Evolutionary conservation across 768 basidiomycete species (phyloP).

Genomic region (Sarcodon sp.): DNA sequence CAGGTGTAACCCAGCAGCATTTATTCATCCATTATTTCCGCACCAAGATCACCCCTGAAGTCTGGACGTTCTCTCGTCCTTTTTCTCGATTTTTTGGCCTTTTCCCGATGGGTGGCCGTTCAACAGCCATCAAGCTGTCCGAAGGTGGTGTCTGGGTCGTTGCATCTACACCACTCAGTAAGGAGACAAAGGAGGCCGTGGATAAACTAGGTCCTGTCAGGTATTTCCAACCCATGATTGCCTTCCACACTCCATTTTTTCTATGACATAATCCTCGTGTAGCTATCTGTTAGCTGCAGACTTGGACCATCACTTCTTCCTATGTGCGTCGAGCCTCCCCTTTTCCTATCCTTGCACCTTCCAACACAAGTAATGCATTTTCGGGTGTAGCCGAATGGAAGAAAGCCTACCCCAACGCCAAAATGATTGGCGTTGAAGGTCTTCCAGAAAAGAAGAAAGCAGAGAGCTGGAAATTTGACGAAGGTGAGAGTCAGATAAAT

Average conservation of each 20-base stretch:
- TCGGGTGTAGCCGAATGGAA: conserved; percentile 33
- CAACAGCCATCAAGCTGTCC: conserved; percentile 58
- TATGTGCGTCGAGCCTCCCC: conserved; percentile 21
- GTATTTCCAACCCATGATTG: conserved; percentile 17
- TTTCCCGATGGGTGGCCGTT: conserved; percentile 63
- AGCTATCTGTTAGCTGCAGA: conserved; percentile 46
- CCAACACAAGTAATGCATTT: conserved; percentile 9
- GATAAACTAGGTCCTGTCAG: conserved; percentile 51
- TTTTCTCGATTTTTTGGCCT: conserved; percentile 44
- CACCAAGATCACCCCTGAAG: conserved; percentile 1
- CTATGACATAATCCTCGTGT: background rate
- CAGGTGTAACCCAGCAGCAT: conserved; percentile 17
- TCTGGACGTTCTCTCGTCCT: conserved; percentile 24
- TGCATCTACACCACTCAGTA: conserved; percentile 58
- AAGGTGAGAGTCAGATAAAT: conserved; percentile 24
- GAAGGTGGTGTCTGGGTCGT: conserved; percentile 60
- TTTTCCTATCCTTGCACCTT: conserved; percentile 14
- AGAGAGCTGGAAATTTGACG: conserved; percentile 38
- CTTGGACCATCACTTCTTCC: conserved; percentile 37
- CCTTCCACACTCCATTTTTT: background rate
- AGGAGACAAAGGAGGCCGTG: conserved; percentile 44
- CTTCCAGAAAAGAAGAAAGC: conserved; percentile 34
- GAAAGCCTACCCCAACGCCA: conserved; percentile 50
- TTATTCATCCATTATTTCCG: background rate
- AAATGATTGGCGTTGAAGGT: conserved; percentile 50